Base-by-base conservation (phyloP, 2,329 filamentous ascomycete species). In the Pseudogymnoascus sp. region DNA sequence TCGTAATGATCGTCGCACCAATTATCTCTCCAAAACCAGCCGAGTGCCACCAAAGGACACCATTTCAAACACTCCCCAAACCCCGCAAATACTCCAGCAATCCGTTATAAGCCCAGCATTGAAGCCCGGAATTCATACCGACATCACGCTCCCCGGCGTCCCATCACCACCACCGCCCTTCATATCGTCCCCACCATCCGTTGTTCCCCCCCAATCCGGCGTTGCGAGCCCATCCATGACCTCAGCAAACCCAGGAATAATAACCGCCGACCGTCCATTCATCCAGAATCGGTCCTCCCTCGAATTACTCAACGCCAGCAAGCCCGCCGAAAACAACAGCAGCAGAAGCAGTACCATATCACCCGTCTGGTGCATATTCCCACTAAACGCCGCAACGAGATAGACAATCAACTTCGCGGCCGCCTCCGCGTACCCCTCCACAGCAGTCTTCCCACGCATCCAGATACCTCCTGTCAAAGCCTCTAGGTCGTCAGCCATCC, bases 381-480 rank as follows among this genome's bases (percentile, higher is more conserved):
- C 81, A 63, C 80, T 79, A 18, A 86, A 71, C 1, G 80, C 79
- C 5, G 82, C 83, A 46, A 81, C 80, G 2, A 84, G 68, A 68
- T 85, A 88, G 3, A 87, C 83, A 63, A 84, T 75, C 56, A 87
- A 67, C 66, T 84, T 86, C 8, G 83, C 79, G 0, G 74, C 69
- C 0, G 82, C 82, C 65, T 82, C 80, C 61, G 83, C 72, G 67
- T 80, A 82, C 31, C 79, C 77, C 66, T 87, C 80, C 2, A 78
- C 56, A 25, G 76, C 72, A 0, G 80, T 83, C 70, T 81, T 79
- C 40, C 79, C 74, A 9, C 78, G 76, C 53, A 88, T 72, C 84
- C 84, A 88, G 28, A 77, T 69, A 2, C 82, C 80, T 2, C 81
- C 79, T 1, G 84, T 87, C 42, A 87, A 77, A 31, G 84, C 84